A percentile compares a stretch with the other conserved stretches of the same genome.
phyloP scores from a whole-genome alignment of 257 asterid species.

The Jasminum sambac region DNA sequence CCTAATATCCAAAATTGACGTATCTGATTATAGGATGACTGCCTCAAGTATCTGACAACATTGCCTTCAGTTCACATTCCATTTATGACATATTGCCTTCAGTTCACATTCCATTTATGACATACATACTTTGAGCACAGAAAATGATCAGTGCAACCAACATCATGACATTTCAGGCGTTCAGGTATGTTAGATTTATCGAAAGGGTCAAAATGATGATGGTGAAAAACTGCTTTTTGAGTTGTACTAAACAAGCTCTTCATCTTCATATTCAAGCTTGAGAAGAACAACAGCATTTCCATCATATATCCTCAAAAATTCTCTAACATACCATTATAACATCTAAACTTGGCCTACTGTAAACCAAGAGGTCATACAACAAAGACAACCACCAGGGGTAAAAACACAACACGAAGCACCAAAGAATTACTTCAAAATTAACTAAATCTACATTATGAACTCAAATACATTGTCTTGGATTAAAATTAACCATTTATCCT shows the following conservation, averaged over 20 bases:
- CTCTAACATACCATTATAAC: too few species aligned
- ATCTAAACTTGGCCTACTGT: not conserved
- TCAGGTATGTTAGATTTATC: too few species aligned
- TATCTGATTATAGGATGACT: not conserved
- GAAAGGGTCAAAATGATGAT: too few species aligned
- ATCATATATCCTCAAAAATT: not conserved
- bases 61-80: not conserved
- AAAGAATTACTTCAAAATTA: not conserved
- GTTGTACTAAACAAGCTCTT: too few species aligned
- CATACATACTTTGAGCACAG: not conserved
- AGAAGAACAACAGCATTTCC: not conserved
- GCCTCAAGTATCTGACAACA: not conserved
- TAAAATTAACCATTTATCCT: not conserved
- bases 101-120: not conserved
- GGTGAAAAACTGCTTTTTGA: too few species aligned
- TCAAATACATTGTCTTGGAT: not conserved
- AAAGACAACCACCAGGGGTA: not conserved
- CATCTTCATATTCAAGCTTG: not conserved
- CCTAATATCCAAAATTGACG: not conserved
- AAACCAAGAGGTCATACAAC: not conserved
- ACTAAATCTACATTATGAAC: not conserved
- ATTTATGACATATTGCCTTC: not conserved
- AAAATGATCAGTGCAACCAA: not conserved
- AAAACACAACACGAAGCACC: not conserved
- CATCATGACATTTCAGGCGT: too few species aligned